A percentile compares a stretch with the other conserved stretches of the same genome.
These are phyloP conservation scores for Pichia membranifaciens DNA, from an alignment of 805 yeast species.

Conservation along the genomic window DNA sequence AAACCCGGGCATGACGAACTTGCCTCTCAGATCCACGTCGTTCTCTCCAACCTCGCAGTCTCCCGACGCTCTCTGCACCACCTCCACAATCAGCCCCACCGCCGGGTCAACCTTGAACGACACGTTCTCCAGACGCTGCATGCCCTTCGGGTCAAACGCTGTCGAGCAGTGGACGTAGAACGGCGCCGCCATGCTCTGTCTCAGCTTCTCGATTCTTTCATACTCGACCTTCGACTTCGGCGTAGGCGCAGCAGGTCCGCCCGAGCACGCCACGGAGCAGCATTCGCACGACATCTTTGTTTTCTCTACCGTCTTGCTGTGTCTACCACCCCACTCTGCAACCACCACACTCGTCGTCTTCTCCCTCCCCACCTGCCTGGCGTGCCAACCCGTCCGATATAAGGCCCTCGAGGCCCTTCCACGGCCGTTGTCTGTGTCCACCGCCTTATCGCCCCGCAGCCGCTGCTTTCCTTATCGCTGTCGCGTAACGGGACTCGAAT, in stretches of 20 bases:
- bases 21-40: constrained; percentile 24
- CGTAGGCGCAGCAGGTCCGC: constrained; percentile 12
- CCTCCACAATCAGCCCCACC: constrained; percentile 18
- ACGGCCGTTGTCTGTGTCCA: too few relatives aligned
- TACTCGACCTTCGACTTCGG: constrained; percentile 20
- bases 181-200: constrained; percentile 13
- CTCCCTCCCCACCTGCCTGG: too few relatives aligned
- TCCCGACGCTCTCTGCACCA: constrained; percentile 9
- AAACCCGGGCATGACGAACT: constrained; percentile 24
- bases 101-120: constrained; percentile 20
- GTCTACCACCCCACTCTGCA: too few relatives aligned
- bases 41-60: constrained; percentile 4
- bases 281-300: constrained; percentile 20
- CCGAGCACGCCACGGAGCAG: constrained; percentile 12
- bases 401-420: too few relatives aligned
- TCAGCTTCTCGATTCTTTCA: constrained; percentile 15
- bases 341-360: too few relatives aligned
- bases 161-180: constrained; percentile 20
- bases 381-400: too few relatives aligned
- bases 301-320: too few relatives aligned
- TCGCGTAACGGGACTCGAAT: background rate
- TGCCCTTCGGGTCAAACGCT: constrained; percentile 19
- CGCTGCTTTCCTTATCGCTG: background rate
- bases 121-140: constrained; percentile 15
- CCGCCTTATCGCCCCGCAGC: too few relatives aligned